Evolutionary conservation across 306 rosid genomes (phyloP), one percentile per base, ranked within the genome.

Genomic region (Pterocarpus santalinus): DNA sequence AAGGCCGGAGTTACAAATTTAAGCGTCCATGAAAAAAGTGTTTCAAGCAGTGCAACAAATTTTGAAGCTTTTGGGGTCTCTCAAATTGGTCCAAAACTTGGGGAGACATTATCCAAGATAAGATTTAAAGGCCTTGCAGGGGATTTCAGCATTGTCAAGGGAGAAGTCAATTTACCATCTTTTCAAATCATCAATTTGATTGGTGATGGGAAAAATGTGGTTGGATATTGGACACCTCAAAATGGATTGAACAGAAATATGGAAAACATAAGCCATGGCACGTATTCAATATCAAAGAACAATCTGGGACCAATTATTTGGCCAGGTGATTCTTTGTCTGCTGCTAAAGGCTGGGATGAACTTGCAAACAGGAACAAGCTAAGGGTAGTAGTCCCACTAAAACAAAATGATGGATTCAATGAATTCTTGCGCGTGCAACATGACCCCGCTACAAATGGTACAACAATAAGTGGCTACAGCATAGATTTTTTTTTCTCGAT

Each of bases 311-410:
- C 72, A 0, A 74, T 87, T 2, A 76, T 80, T 4, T 90, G 93
- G 91, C 87, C 93, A 0, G 90, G 91, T 8, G 63, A 76, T n/a
- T 15, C 64, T 34, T 16, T 1, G 13, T 28, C 75, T 11, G 39
- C 7, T 11, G 89, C 91, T 0, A 85, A 60, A 10, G 93, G 89
- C 8, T 83, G 89, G 91, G 86, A 77, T 8, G 11, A 73, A 46
- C 86, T 84, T 7, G 34, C 73, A 9, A 70, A 74, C 1, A 52
- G 34, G 33, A 86, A 73, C 67, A 66, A 36, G 51, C 34, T 87
- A 62, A 79, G 46, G 49, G 64, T 90, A 4, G 91, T 85, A 60
- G 85, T 88, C 79, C 90, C 90, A 2, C 53, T 73, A 7, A 44
- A 7, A 44, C 12, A 7, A 6, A 38, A 4, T 4, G 11, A 53